Conservation (phyloP, 257 asterid genomes). For the Jaltomata sinuosa region DNA sequence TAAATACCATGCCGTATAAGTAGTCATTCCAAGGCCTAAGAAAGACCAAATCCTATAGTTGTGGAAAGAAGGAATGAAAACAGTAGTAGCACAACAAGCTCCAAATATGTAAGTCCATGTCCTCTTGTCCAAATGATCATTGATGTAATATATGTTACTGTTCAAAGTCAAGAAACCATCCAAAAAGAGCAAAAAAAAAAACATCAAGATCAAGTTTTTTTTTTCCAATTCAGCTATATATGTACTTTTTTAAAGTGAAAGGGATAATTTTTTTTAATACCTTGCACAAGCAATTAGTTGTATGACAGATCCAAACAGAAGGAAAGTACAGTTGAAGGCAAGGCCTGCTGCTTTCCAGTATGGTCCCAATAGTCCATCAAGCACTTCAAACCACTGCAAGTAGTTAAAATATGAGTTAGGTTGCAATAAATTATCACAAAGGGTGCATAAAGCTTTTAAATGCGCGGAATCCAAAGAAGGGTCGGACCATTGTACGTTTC, state of each 20-base stretch:
- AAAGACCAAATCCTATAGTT: slow-evolving; percentile 95
- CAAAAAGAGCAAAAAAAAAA: neutral
- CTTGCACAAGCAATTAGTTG: slow-evolving; percentile 98
- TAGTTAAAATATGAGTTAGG: too few relatives aligned
- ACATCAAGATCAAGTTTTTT: neutral
- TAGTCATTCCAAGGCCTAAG: slow-evolving; percentile 94
- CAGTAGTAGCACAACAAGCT: slow-evolving; percentile 97
- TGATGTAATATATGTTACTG: slow-evolving; percentile 91
- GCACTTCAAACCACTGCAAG: slow-evolving; percentile 93
- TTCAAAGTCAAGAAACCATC: neutral
- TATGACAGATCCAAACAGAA: slow-evolving; percentile 91
- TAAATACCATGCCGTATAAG: slow-evolving; percentile 93
- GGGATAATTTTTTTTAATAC: slow-evolving; percentile 20
- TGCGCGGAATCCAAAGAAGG: neutral
- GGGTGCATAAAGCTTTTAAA: neutral
- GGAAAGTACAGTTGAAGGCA: slow-evolving; percentile 96
- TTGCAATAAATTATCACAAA: too few relatives aligned
- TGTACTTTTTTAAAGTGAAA: neutral
- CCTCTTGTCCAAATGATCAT: slow-evolving; percentile 93
- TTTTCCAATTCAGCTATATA: neutral
- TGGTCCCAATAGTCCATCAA: slow-evolving; percentile 91
- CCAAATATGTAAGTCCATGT: slow-evolving; percentile 99
- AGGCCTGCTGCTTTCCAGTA: slow-evolving; percentile 94
- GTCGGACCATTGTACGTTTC: neutral
- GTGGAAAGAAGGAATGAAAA: slow-evolving; percentile 94